These are phyloP conservation scores for Trichoderma erinaceum DNA, from an alignment of 495 filamentous ascomycete genomes.

Conservation along the genomic window DNA sequence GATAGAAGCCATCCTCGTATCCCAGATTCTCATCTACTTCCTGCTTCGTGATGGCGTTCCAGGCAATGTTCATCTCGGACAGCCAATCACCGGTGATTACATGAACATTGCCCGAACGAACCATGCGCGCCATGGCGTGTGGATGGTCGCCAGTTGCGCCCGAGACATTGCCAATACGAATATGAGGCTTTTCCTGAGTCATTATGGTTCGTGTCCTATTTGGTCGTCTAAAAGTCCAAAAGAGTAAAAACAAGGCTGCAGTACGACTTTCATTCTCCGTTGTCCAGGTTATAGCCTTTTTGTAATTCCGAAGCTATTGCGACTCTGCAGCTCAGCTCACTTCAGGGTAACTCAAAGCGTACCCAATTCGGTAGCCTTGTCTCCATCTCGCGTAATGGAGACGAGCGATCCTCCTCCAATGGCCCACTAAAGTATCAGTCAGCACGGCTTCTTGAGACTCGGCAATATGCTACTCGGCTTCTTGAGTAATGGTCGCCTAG, in stretches of 20 bases:
- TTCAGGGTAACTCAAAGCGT: no score
- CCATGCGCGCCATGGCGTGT: conserved; percentile 24
- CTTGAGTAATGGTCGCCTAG: background rate
- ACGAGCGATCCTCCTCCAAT: no score
- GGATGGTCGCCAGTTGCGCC: conserved; percentile 31
- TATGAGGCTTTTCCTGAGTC: background rate
- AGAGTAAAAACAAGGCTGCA: background rate
- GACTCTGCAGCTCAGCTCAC: no score
- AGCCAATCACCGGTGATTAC: conserved; percentile 53
- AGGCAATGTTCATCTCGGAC: conserved; percentile 31
- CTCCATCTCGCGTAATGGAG: background rate
- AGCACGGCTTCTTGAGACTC: background rate
- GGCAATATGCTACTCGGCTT: background rate
- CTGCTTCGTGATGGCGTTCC: conserved; percentile 21
- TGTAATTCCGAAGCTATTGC: no score
- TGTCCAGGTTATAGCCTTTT: background rate
- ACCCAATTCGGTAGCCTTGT: background rate
- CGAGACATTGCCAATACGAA: conserved; percentile 29
- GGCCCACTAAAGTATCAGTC: background rate
- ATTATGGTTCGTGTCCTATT: background rate
- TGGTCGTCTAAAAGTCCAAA: background rate
- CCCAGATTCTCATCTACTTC: conserved; percentile 22
- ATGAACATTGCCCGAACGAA: conserved; percentile 27
- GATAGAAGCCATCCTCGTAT: conserved; percentile 28
- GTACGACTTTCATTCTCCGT: background rate